phyloP scores from a whole-genome alignment of 768 basidiomycete species.

The Macrolepiota fuliginosa region DNA sequence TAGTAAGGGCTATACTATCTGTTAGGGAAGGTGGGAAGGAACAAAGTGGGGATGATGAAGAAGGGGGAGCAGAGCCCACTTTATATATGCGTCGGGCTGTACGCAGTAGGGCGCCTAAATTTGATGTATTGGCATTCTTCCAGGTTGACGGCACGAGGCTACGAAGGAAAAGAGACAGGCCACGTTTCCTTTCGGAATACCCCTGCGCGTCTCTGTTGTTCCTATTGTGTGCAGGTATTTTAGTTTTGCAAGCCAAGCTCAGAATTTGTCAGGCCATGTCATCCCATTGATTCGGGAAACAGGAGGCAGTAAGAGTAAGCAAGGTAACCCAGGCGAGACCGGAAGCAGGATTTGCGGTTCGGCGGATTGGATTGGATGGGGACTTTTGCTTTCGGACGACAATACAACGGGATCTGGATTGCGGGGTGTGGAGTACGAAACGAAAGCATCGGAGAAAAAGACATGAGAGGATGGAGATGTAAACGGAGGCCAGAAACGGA shows the following conservation, averaged over 20 bases:
- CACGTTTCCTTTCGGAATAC: not conserved
- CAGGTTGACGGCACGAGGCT: not conserved
- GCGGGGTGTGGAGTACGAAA: not conserved
- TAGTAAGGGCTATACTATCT: too few relatives aligned
- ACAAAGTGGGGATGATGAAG: too few relatives aligned
- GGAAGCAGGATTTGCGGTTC: not conserved
- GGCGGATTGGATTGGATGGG: not conserved
- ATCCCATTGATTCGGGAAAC: not conserved
- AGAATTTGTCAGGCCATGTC: not conserved
- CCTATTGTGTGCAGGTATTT: not conserved
- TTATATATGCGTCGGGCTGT: not conserved
- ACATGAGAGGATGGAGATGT: not conserved
- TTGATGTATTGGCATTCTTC: not conserved
- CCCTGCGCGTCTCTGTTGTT: not conserved
- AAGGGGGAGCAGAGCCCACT: not conserved
- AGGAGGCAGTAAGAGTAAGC: not conserved
- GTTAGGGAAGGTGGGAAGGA: too few relatives aligned
- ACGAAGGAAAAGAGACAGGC: not conserved
- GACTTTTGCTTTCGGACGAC: not conserved
- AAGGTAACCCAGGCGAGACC: not conserved
- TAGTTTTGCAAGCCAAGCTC: too few relatives aligned
- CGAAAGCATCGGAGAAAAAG: not conserved
- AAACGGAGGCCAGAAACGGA: not conserved
- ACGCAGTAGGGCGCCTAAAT: not conserved
- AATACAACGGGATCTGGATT: not conserved